Percentiles rank a stretch among this genome's conserved stretches.
Evolutionary conservation across 441 rosid genomes (phyloP).

Genomic region (Erodium trifolium): DNA sequence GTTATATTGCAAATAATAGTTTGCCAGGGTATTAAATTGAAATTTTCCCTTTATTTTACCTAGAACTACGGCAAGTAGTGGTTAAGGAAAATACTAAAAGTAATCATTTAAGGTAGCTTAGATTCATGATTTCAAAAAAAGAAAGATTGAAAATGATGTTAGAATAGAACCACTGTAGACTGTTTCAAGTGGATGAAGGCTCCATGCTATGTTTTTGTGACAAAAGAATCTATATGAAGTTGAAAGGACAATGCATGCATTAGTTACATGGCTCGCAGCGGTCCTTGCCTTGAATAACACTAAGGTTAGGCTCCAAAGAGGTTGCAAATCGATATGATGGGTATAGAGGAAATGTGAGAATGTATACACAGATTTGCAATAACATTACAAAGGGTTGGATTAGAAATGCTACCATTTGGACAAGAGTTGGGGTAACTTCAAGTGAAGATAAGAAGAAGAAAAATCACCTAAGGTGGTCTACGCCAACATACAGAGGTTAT

Average conservation of each 20-base stretch:
- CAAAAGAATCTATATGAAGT: background rate
- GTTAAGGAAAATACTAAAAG: background rate
- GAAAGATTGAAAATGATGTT: background rate
- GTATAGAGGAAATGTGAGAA: background rate
- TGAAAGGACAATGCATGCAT: background rate
- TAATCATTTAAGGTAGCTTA: background rate
- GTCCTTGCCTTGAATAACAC: background rate
- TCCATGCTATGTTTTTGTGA: background rate
- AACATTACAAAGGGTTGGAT: background rate
- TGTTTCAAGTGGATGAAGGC: background rate
- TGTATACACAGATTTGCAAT: background rate
- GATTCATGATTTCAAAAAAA: background rate
- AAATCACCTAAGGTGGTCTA: background rate
- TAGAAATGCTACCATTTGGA: background rate
- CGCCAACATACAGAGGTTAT: background rate
- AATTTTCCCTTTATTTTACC: background rate
- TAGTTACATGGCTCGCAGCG: background rate
- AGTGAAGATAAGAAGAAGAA: background rate
- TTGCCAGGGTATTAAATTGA: too few species aligned
- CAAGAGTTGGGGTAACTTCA: background rate
- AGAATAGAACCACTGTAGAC: background rate
- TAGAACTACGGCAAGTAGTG: background rate
- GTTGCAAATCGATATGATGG: background rate
- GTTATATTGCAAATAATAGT: too few species aligned
- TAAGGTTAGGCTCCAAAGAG: background rate